Base-by-base conservation (phyloP, 2,329 filamentous ascomycete genomes). In the Fusarium globosum region DNA sequence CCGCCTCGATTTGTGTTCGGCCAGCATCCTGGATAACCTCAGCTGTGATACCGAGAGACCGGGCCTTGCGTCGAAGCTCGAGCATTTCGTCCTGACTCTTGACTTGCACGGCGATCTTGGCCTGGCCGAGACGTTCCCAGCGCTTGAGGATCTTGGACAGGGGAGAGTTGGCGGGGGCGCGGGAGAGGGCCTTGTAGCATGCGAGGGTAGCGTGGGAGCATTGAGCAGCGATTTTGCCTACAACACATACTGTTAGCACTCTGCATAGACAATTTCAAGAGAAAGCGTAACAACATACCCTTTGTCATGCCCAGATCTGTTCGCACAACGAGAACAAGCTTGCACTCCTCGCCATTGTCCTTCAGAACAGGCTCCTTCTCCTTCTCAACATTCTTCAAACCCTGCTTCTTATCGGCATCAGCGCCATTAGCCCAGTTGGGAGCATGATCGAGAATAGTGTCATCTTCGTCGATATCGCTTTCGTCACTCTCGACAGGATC, bases 281-380 rank as follows among this genome's bases (percentile, higher is more conserved):
- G 10, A 2, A 13, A 1, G 1, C 4, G 20, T 30, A 8, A 10
- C 21, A 18, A 81, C 86, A 46, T 86, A 96, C 96, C 96, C 85
- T 97, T 98, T 15, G 93, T 96, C 96, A 99, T 99, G 78, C 96
- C 96, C 78, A 99, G 83, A 84, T 99, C 96, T 23, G 94, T 97
- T 80, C 96, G 87, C 62, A 98, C 96, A 8, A 97, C 94, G 39
- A 99, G 86, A 20, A 98, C 94, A 65, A 98, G 87, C 85, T 98
- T 98, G 86, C 96, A 97, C 82, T 98, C 95, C 83, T 98, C 95
- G 30, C 85, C 87, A 43, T 75, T 80, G 30, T 82, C 77, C 65
- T 76, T 56, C 28, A 74, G 45, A 45, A 70, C 53, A 28, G 74
- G 85, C 78, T 84, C 85, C 71, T 81, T 85, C 77, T 86, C 77